Base-by-base conservation (phyloP, 352 stramenopile species). In the Phytophthora pini region DNA sequence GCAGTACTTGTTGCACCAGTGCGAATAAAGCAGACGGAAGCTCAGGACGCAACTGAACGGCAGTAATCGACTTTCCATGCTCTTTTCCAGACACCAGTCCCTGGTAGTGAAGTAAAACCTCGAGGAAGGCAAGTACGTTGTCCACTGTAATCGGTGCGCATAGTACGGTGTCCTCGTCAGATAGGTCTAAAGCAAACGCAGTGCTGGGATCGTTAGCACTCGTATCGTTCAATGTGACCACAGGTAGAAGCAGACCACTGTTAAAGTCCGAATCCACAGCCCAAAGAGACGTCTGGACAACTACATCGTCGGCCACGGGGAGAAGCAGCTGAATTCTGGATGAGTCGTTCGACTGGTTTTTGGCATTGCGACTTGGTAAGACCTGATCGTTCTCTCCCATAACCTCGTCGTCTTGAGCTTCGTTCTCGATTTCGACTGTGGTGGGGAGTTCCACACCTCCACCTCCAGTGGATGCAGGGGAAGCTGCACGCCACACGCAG, bases 101-200 rank as follows among this genome's bases (percentile, higher is more conserved):
- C 17, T 91, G 65, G 52, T 78, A 88, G 15, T 74, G 59, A 24
- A 92, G 56, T n/a, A 91, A 72, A 1, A 79, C 61, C 7, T 91
- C 72, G 7, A 94, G 58, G 49, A 94, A 95, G 5, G 70, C 71
- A 40, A 93, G 70, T 3, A 93, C 83, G 2, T 75, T 88, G 29
- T 66, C 65, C 13, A 91, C 82, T 0, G 76, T 84, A 24, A 93
- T 70, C 6, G 84, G 73, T 31, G 84, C 62, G 36, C 84, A 94
- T 9, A 95, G 53, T 40, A 94, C 87, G 20, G 75, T 74, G 58
- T 96, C 88, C 61, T 96, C 88, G 12, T 86, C 68, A 0, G 87
- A 89, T 2, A 96, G 53, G 13, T 75, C 80, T 4, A 96, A 61
- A 17, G 72, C 77, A 61, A 86, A 91, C 17, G 73, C 72, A 0